Conservation (phyloP, 2,329 filamentous ascomycete genomes). For the Rachicladosporium sp. region DNA sequence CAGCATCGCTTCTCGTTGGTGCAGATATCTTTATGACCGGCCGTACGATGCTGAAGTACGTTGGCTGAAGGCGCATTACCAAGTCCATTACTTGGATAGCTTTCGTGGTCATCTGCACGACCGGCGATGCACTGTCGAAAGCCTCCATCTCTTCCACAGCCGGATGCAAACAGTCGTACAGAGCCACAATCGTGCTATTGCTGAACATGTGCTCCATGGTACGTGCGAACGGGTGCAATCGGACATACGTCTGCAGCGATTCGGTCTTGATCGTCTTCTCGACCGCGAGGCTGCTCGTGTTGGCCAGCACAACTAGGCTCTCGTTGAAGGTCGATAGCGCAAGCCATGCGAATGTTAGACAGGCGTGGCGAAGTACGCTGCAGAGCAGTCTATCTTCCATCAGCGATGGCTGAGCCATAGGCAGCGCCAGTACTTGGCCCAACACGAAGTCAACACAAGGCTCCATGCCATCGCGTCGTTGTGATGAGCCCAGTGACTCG, state of each 20-base stretch:
- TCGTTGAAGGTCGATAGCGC: conserved; percentile 88
- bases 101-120: conserved; percentile 65
- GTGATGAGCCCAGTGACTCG: conserved; percentile 65
- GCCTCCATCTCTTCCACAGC: conserved; percentile 59
- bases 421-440: conserved; percentile 37
- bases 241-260: conserved; percentile 67
- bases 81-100: conserved; percentile 75
- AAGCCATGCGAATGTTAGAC: conserved; percentile 68
- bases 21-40: conserved; percentile 60
- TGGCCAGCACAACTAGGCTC: conserved; percentile 74
- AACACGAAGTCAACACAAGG: conserved; percentile 86
- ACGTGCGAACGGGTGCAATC: conserved; percentile 80
- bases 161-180: conserved; percentile 71
- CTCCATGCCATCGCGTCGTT: conserved; percentile 75
- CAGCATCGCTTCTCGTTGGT: conserved; percentile 45
- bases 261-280: conserved; percentile 63
- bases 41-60: conserved; percentile 78
- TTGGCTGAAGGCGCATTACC: conserved; percentile 76
- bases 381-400: conserved; percentile 43
- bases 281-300: conserved; percentile 63
- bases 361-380: conserved; percentile 58
- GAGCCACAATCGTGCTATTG: conserved; percentile 65
- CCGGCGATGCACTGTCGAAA: conserved; percentile 62
- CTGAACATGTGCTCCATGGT: conserved; percentile 99
- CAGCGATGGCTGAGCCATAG: conserved; percentile 50